A percentile compares a stretch with the other conserved stretches of the same genome.
Evolutionary conservation across 768 basidiomycete genomes (phyloP).

Genomic region (Mrakia blollopis): DNA sequence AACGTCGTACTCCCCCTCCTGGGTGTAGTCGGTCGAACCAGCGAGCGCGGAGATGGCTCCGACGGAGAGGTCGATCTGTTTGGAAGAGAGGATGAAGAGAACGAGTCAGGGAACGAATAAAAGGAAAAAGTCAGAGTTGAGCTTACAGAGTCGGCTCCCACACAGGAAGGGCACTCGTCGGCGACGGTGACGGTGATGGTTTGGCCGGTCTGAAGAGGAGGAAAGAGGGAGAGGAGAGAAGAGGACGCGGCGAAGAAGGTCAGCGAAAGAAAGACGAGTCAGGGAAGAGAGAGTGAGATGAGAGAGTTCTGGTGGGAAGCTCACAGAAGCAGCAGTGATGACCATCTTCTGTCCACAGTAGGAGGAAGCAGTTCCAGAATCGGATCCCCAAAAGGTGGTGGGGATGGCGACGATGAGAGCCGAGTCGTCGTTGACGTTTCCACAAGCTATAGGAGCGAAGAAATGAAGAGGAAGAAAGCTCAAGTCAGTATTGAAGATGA

Average conservation of each 20-base stretch:
- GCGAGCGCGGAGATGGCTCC: constrained; percentile 63
- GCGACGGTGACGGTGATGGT: too few species aligned
- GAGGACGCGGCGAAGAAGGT: too few species aligned
- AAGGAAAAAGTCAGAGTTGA: not conserved
- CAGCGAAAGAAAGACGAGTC: not conserved
- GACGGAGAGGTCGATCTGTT: constrained; percentile 49
- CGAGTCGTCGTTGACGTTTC: constrained; percentile 55
- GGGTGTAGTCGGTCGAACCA: constrained; percentile 36
- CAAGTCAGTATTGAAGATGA: not conserved
- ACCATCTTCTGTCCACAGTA: constrained; percentile 63
- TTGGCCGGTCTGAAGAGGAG: not conserved
- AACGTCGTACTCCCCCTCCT: constrained; percentile 52
- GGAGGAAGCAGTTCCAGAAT: constrained; percentile 53
- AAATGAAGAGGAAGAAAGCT: not conserved
- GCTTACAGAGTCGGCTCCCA: constrained; percentile 51
- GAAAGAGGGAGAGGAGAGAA: not conserved
- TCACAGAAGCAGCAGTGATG: constrained; percentile 79
- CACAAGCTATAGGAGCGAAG: constrained; percentile 60
- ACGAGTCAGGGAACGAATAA: not conserved
- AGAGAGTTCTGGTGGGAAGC: too few species aligned
- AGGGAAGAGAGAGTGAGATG: not conserved
- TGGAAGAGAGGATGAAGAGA: constrained; percentile 37
- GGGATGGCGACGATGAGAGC: constrained; percentile 51
- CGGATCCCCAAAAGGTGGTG: constrained; percentile 45
- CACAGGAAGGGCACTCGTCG: not conserved